Conservation (phyloP, 1,284 basidiomycete genomes). For the Cutaneotrichosporon curvatum region DNA sequence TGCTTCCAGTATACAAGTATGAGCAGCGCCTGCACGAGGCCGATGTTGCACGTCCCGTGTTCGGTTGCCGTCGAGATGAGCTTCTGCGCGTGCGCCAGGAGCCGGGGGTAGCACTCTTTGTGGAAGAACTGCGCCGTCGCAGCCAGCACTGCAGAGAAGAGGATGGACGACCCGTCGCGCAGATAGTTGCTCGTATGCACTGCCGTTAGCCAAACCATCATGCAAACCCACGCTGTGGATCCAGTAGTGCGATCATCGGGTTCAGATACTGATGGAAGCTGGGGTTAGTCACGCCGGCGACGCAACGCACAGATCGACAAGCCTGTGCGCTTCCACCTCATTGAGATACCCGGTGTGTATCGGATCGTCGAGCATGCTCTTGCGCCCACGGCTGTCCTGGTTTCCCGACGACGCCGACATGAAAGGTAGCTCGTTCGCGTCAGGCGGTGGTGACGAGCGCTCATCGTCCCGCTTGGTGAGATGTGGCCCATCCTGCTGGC, state of each 20-base stretch:
- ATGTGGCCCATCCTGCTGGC: too few species aligned
- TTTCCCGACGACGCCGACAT: background rate
- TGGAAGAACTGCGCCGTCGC: conserved; percentile 70
- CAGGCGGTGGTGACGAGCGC: too few species aligned
- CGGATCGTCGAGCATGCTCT: conserved; percentile 3
- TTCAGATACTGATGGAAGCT: conserved; percentile 10
- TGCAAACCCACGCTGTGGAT: conserved; percentile 15
- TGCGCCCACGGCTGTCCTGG: background rate
- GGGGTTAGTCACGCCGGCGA: background rate
- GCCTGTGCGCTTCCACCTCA: conserved; percentile 1
- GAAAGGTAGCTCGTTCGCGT: background rate
- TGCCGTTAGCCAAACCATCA: background rate
- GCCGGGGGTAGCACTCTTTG: conserved; percentile 41
- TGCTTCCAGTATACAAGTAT: conserved; percentile 19
- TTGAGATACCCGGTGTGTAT: conserved; percentile 1
- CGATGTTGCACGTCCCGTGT: conserved; percentile 5
- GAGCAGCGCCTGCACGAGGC: conserved; percentile 13
- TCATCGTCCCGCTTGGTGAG: too few species aligned
- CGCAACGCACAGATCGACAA: background rate
- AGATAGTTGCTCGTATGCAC: conserved; percentile 14
- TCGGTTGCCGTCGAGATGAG: conserved; percentile 5
- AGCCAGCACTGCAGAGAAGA: conserved; percentile 56
- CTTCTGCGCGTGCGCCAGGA: conserved; percentile 9
- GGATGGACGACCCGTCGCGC: conserved; percentile 3
- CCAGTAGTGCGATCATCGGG: conserved; percentile 11